Base-by-base conservation (phyloP, 805 yeast genomes). In the Wickerhamiella dianesei region DNA sequence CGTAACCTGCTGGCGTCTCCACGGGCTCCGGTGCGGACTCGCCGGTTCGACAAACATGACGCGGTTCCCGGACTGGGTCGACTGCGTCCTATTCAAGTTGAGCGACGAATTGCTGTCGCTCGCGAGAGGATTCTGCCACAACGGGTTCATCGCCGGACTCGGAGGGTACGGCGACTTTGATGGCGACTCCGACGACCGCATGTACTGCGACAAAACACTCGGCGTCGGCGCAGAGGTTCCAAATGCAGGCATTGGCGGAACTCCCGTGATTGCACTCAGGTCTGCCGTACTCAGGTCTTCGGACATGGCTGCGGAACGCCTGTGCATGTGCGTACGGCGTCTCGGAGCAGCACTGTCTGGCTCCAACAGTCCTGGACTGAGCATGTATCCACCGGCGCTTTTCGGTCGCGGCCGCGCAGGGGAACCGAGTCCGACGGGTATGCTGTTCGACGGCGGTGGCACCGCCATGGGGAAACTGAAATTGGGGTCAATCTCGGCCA, bases 291-390 rank as follows among this genome's bases (percentile, higher is more conserved):
- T 44, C 25, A 57, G 50, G 46, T 57, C 60, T 35, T 57, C 60
- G 13, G 59, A 56, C 46, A 57, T 53, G 6, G 60, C 60, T 3
- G 56, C 60, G 21, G 56, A 52, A n/a, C 60, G 55, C 17, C 60
- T 52, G 45, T 57, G 60, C 17, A 50, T 52, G 37, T 57, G 59
- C 35, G 35, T 36, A n/a, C 47, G 44, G 3, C 44, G 36, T 4
- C 44, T 43, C n/a, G 47, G 45, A 12, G 44, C 32, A 12, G 46
- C 42, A n/a, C 39, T 43, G 6, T 18, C 40, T 21, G 44, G n/a
- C 40, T 25, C 32, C 12, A 12, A 6, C 6, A 25, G 12, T 12
- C 32, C 32, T 6, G 32, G 32, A 25, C 32, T 25, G 9, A 25
- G 32, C 32, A 25, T 25, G 32, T 25, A 25, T 6, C 32, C 32